phyloP scores from a whole-genome alignment of 768 basidiomycete genomes.

The Pulveroboletus sp. region DNA sequence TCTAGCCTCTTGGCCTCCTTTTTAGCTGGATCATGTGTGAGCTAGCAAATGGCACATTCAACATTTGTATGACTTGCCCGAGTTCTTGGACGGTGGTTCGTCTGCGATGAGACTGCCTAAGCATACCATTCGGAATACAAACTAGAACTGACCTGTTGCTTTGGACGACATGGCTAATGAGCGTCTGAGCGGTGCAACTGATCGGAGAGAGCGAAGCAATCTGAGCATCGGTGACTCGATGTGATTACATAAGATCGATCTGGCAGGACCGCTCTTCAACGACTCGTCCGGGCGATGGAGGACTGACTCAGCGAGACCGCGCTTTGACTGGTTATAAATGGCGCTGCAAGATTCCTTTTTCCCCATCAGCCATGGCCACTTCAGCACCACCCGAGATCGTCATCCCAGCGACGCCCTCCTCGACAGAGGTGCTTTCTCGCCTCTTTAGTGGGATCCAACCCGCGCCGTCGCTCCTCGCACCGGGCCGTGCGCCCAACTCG shows the following conservation, averaged over 20 bases:
- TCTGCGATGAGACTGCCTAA: not conserved
- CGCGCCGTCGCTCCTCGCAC: constrained; percentile 36
- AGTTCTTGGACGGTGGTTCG: constrained; percentile 35
- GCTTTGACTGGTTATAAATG: constrained; percentile 14
- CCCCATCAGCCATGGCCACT: constrained; percentile 14
- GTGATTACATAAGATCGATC: not conserved
- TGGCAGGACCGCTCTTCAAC: too few species aligned
- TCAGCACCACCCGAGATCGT: constrained; percentile 26
- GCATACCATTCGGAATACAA: too few species aligned
- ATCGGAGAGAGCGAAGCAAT: not conserved
- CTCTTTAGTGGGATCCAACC: constrained; percentile 32
- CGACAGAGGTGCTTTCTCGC: constrained; percentile 18
- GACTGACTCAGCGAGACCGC: too few species aligned
- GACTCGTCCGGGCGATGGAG: too few species aligned
- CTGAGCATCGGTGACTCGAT: not conserved
- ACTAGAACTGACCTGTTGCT: not conserved
- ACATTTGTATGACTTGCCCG: constrained; percentile 30
- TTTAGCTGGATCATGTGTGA: constrained; percentile 50
- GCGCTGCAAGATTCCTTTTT: not conserved
- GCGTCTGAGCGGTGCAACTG: not conserved
- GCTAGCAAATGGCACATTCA: not conserved
- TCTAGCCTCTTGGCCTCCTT: constrained; percentile 82
- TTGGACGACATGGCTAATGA: constrained; percentile 5
- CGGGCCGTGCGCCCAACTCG: constrained; percentile 35
- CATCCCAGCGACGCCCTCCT: constrained; percentile 20